Base-by-base conservation (phyloP, 176 grass and related monocot species). In the Eragrostis curvula region DNA sequence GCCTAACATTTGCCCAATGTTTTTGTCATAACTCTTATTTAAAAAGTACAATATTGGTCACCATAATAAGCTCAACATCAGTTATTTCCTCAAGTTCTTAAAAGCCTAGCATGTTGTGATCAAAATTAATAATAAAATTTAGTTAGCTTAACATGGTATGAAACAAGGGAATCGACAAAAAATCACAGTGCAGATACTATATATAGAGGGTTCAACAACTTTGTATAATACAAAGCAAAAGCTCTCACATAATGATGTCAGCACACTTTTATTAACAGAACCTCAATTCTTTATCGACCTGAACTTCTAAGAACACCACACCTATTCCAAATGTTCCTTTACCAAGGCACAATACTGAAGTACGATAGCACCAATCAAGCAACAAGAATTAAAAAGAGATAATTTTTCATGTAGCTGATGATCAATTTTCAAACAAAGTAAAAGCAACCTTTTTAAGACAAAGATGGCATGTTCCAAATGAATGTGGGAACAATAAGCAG, bases 331-430 rank as follows among this genome's bases (percentile, higher is more conserved):
- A 40, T 13, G 10, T 68, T 68, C 41, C 40, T 50, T 81, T 68
- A 74, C 78, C 61, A 74, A 75, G 62, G 59, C 77, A 86, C n/a
- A 60, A 5, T 44, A 76, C 11, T 49, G 51, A 68, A 27, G 48
- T 47, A 65, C 75, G 61, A 23, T 41, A 59, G 29, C 58, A 29
- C 7, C 79, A 48, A 27, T 80, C 45, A 84, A 78, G 71, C 62
- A 77, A 28, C 11, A 40, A 50, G 23, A 87, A 81, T 15, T 1
- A 18, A 27, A 78, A 29, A 75, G 64, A 75, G 9, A 39, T 5
- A 59, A 20, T 40, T 25, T 12, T 72, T 49, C 12, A 58, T 72
- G n/a, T 73, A 66, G 14, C n/a, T 5, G 3, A 49, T 57, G 50
- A 40, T 81, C 39, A 28, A 55, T 77, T 71, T 81, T 51, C 47